phyloP scores from a whole-genome alignment of 31 red algal species.

The Asparagopsis taxiformis region DNA sequence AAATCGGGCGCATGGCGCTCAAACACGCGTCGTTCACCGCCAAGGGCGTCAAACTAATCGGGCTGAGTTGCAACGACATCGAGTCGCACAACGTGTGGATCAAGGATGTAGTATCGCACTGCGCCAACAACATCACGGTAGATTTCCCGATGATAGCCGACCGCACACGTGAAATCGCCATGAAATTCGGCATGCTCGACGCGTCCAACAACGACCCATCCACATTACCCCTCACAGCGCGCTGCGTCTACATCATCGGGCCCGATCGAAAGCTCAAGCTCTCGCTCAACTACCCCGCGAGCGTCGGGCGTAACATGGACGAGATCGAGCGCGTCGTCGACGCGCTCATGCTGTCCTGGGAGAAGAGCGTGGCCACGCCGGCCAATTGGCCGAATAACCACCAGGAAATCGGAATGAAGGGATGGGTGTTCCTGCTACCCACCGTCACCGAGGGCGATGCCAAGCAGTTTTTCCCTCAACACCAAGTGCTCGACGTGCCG shows the following conservation, averaged over 20 bases:
- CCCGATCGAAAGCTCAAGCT: slow-evolving; percentile 71
- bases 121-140: slow-evolving; percentile 23
- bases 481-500: slow-evolving; percentile 50
- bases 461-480: slow-evolving; percentile 29
- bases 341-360: slow-evolving; percentile 45
- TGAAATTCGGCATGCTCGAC: slow-evolving; percentile 55
- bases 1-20: slow-evolving; percentile 67
- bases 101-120: slow-evolving; percentile 43
- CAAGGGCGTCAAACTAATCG: slow-evolving; percentile 51
- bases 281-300: slow-evolving; percentile 44
- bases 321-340: slow-evolving; percentile 63
- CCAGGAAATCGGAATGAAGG: slow-evolving; percentile 37
- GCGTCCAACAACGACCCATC: slow-evolving; percentile 35
- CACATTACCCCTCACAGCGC: slow-evolving; percentile 39
- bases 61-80: slow-evolving; percentile 58
- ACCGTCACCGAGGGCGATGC: slow-evolving; percentile 47
- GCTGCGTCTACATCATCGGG: slow-evolving; percentile 63
- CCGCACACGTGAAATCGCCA: slow-evolving; percentile 37
- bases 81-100: slow-evolving; percentile 48
- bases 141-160: slow-evolving; percentile 70
- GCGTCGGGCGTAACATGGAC: slow-evolving; percentile 57
- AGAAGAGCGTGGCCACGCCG: slow-evolving; percentile 46
- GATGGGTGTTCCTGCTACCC: slow-evolving; percentile 50
- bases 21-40: slow-evolving; percentile 36
- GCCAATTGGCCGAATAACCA: slow-evolving; percentile 48